A percentile compares a stretch with the other conserved stretches of the same genome.
phyloP scores from a whole-genome alignment of 148 eudicot genomes.

The Beta vulgaris region DNA sequence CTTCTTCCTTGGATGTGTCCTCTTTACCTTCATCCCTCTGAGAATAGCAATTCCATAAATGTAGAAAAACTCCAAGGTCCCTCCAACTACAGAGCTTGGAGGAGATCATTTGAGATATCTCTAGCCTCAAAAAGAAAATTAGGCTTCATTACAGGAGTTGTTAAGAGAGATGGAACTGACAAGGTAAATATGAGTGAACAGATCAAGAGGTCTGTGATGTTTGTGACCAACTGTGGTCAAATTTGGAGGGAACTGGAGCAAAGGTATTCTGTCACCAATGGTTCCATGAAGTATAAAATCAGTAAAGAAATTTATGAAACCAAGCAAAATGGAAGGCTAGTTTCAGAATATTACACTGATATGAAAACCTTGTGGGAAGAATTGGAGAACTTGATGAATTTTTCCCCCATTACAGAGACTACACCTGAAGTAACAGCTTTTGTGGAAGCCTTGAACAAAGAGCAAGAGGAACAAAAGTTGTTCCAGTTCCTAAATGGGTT shows the following conservation, averaged over 20 bases:
- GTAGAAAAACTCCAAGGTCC: background rate
- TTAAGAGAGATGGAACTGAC: background rate
- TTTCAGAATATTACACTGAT: background rate
- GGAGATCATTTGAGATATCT: background rate
- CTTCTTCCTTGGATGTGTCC: too few species aligned
- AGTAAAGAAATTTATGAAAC: background rate
- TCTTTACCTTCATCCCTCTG: too few species aligned
- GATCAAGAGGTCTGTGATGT: background rate
- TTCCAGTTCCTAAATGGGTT: background rate
- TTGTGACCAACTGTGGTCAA: too few species aligned
- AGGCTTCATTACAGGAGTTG: background rate
- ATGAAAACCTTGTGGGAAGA: background rate
- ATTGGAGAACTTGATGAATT: background rate
- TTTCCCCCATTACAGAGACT: background rate
- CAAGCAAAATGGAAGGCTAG: background rate
- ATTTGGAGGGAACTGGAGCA: background rate
- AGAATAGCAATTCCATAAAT: too few species aligned
- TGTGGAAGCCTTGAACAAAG: background rate
- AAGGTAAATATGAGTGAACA: background rate
- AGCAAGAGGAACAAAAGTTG: background rate
- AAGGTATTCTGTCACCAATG: background rate
- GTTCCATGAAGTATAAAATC: background rate
- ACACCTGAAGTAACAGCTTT: background rate
- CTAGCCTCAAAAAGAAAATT: background rate
- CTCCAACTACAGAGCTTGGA: background rate